Base-by-base conservation (phyloP, 2,329 filamentous ascomycete species). In the Beauveria varroae region DNA sequence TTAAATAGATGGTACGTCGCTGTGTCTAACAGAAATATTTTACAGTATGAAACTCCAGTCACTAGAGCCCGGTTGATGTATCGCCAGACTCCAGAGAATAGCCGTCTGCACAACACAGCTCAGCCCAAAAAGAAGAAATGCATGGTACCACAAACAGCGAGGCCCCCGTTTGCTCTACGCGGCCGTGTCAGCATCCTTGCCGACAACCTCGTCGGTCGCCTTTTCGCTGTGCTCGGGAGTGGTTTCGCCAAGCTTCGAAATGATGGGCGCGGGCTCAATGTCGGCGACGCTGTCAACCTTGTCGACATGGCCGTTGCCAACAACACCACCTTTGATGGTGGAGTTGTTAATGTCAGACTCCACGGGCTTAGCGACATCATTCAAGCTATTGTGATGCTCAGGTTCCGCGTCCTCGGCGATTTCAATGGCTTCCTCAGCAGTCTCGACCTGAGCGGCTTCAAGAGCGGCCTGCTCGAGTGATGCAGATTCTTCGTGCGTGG, bases 371-470 rank as follows among this genome's bases (percentile, higher is more conserved):
- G 37, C 3, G 14, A 37, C 24, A 20, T 50, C 41, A 8, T 54
- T 34, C 7, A 47, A 9, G 34, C 28, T 51, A 4, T 10, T 12
- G 26, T 14, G 16, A 16, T 62, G 54, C 5, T 50, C 43, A 16
- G 37, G n/a, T 6, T 63, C 61, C n/a, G 47, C 58, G 16, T 57
- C 61, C 26, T 63, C 50, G 16, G 63, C 63, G 10, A 58, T 55
- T 9, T 59, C 57, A 40, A 57, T 50, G 4, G 37, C 34, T 40
- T 64, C 64, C 51, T 65, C 51, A 28, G 57, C 54, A 44, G 61
- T 63, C 22, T 66, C 61, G 3, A 62, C 51, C 44, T 66, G 59
- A 3, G 55, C 54, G 20, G 64, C 58, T 53, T 68, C 65, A 1
- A 64, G 22, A 2, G 54, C 53, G 18, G 63, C 28, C 9, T 64